phyloP scores from a whole-genome alignment of 306 rosid species.

The Vigna hirtella region DNA sequence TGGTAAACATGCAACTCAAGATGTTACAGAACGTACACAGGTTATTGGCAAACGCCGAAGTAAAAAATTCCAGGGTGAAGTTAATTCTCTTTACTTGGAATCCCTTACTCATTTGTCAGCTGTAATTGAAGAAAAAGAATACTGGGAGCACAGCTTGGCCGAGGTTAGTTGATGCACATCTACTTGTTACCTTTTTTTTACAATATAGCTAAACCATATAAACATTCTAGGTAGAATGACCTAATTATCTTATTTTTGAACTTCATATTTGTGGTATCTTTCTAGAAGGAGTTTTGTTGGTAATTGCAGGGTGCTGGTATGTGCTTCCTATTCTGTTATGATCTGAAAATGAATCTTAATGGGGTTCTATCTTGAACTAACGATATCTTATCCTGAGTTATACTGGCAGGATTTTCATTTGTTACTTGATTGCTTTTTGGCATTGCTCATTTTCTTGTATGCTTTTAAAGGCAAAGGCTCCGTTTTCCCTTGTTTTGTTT shows the following conservation, averaged over 20 bases:
- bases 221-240: slow-evolving; percentile 9
- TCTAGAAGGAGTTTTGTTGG: not conserved
- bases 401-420: slow-evolving; percentile 29
- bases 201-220: slow-evolving; percentile 18
- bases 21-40: slow-evolving; percentile 51
- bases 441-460: slow-evolving; percentile 26
- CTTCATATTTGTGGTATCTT: slow-evolving; percentile 22
- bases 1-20: slow-evolving; percentile 63
- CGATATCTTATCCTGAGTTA: slow-evolving; percentile 15
- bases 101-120: slow-evolving; percentile 67
- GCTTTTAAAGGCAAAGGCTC: slow-evolving; percentile 27
- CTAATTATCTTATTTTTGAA: slow-evolving; percentile 12
- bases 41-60: slow-evolving; percentile 55
- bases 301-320: slow-evolving; percentile 15
- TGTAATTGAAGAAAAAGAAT: slow-evolving; percentile 90
- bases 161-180: slow-evolving; percentile 70
- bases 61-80: slow-evolving; percentile 79
- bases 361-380: slow-evolving; percentile 7
- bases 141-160: slow-evolving; percentile 75
- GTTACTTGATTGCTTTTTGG: slow-evolving; percentile 18
- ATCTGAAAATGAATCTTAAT: slow-evolving; percentile 27
- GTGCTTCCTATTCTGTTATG: slow-evolving; percentile 22
- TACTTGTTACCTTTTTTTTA: slow-evolving; percentile 37
- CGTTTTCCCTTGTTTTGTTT: not conserved
- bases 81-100: slow-evolving; percentile 71